phyloP scores from a whole-genome alignment of 2,329 filamentous ascomycete species.

The Aspergillus transmontanensis region DNA sequence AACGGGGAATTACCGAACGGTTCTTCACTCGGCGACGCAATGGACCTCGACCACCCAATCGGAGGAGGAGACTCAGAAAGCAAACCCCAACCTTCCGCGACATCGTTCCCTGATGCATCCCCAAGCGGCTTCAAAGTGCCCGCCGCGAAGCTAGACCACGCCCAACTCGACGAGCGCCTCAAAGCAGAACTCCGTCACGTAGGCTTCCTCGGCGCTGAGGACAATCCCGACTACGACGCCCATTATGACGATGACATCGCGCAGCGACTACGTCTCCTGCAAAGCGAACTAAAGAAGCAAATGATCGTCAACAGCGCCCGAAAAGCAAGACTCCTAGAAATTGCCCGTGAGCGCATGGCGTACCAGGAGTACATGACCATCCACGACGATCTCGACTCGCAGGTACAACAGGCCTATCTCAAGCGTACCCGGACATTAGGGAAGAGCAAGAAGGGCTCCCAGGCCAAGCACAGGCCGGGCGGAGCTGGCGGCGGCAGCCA shows the following conservation, averaged over 20 bases:
- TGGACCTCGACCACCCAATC: conserved; percentile 52
- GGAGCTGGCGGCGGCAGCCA: conserved; percentile 74
- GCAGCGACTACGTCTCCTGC: conserved; percentile 81
- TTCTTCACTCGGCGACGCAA: conserved; percentile 50
- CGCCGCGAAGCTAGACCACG: conserved; percentile 78
- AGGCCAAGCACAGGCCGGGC: conserved; percentile 59
- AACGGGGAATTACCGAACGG: conserved; percentile 54
- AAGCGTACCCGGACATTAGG: conserved; percentile 94
- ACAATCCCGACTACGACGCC: conserved; percentile 77
- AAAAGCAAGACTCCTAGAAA: conserved; percentile 81
- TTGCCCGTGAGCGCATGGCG: conserved; percentile 90
- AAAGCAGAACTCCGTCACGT: conserved; percentile 90
- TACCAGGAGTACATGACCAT: conserved; percentile 97
- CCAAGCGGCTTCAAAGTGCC: conserved; percentile 79
- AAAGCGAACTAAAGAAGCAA: conserved; percentile 78
- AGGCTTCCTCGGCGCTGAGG: conserved; percentile 75
- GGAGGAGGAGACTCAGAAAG: conserved; percentile 39
- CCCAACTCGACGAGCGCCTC: conserved; percentile 83
- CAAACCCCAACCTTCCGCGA: conserved; percentile 65
- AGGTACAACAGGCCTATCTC: conserved; percentile 91
- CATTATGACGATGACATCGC: conserved; percentile 95
- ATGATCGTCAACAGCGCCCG: conserved; percentile 87
- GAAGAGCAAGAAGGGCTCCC: conserved; percentile 86
- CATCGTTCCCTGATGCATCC: conserved; percentile 76
- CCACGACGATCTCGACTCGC: conserved; percentile 90